Evolutionary conservation across 2,329 filamentous ascomycete species (phyloP).

Genomic region (Calonectria henricotiae): DNA sequence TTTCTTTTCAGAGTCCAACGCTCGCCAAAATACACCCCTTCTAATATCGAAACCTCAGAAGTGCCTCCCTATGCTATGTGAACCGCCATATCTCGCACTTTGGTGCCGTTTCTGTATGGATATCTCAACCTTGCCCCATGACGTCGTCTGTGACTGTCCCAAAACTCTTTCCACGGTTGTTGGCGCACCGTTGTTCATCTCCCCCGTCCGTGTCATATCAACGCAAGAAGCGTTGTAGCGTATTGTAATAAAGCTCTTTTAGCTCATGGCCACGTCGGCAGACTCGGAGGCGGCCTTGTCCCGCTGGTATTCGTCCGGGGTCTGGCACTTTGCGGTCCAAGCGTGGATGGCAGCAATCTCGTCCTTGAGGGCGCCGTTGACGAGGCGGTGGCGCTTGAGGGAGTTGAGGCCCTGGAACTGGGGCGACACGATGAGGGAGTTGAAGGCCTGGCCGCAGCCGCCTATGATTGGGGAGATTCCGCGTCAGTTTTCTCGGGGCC

Average conservation of each 20-base stretch:
- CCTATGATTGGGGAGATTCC: constrained; percentile 58
- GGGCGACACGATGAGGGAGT: constrained; percentile 74
- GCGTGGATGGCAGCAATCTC: constrained; percentile 95
- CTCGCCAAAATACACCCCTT: constrained; percentile 46
- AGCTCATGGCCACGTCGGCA: constrained; percentile 38
- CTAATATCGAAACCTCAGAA: constrained; percentile 42
- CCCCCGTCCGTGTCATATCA: neutral
- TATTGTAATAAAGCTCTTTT: neutral
- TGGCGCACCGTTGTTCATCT: too few relatives aligned
- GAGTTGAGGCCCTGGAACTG: constrained; percentile 81
- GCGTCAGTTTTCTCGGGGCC: neutral
- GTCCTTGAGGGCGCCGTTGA: constrained; percentile 86
- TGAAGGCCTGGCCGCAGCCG: constrained; percentile 76
- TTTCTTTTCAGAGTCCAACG: constrained; percentile 41
- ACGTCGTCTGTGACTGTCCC: neutral
- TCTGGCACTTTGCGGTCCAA: constrained; percentile 95
- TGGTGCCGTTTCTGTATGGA: constrained; percentile 36
- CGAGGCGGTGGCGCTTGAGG: constrained; percentile 88
- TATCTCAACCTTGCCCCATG: constrained; percentile 33
- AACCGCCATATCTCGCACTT: constrained; percentile 38
- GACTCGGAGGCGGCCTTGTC: constrained; percentile 61
- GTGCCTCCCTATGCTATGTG: constrained; percentile 41
- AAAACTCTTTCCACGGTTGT: neutral
- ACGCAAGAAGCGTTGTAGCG: neutral
- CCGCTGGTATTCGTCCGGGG: constrained; percentile 89